Evolutionary conservation across 2,329 filamentous ascomycete species (phyloP).

Genomic region (Cercospora berteroae): DNA sequence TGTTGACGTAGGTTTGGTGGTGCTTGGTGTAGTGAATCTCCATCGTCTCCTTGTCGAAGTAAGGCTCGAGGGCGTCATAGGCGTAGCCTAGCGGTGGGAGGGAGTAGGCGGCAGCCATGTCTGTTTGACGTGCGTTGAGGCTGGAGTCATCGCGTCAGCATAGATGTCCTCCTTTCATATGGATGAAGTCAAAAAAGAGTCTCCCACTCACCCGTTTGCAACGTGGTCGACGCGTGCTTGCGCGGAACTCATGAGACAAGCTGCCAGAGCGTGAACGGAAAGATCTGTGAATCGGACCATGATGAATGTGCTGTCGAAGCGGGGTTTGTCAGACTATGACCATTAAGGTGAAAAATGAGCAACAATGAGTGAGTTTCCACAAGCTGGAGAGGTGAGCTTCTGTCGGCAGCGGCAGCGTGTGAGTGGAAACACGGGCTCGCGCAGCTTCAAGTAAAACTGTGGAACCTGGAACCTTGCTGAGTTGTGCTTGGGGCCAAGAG

Average conservation of each 20-base stretch:
- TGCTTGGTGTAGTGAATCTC: slow-evolving; percentile 77
- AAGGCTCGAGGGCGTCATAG: slow-evolving; percentile 65
- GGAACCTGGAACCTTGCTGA: background rate
- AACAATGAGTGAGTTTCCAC: slow-evolving; percentile 26
- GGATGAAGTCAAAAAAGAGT: background rate
- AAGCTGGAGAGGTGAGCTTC: slow-evolving; percentile 1
- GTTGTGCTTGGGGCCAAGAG: background rate
- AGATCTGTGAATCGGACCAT: slow-evolving; percentile 32
- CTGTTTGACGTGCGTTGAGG: slow-evolving; percentile 20
- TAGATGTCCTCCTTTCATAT: background rate
- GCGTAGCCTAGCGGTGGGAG: slow-evolving; percentile 33
- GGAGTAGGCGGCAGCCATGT: slow-evolving; percentile 30
- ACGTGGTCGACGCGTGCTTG: slow-evolving; percentile 29
- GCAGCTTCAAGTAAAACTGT: background rate
- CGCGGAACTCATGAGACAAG: slow-evolving; percentile 31
- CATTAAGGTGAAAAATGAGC: slow-evolving; percentile 26
- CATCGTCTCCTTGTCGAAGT: slow-evolving; percentile 78
- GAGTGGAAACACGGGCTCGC: background rate
- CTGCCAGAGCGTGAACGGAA: slow-evolving; percentile 27
- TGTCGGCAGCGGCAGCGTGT: background rate
- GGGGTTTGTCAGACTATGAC: slow-evolving; percentile 15
- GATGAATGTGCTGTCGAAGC: slow-evolving; percentile 4
- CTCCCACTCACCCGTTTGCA: slow-evolving; percentile 1
- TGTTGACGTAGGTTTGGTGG: slow-evolving; percentile 74
- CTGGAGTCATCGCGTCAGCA: slow-evolving; percentile 10